Conservation (phyloP, 371 early-diverging fungal species). For the Neoconidiobolus thromboides region DNA sequence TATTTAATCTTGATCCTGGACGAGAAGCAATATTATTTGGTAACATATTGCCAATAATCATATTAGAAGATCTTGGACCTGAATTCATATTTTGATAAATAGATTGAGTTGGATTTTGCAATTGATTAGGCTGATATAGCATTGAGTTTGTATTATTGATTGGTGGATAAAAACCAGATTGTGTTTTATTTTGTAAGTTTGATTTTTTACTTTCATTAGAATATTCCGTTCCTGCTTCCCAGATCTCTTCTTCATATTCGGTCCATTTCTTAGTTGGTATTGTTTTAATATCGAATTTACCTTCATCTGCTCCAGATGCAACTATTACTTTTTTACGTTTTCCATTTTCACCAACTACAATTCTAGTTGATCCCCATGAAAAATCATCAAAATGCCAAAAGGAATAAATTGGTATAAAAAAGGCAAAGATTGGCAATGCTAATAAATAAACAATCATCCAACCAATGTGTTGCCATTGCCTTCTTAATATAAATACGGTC, state of each 20-base stretch:
- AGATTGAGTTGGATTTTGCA: not conserved
- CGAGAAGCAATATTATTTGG: not conserved
- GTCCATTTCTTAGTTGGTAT: slow-evolving; percentile 41
- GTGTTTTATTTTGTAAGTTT: not conserved
- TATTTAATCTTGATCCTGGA: not conserved
- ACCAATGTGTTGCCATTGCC: slow-evolving; percentile 81
- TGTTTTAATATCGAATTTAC: slow-evolving; percentile 38
- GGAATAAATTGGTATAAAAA: slow-evolving; percentile 62
- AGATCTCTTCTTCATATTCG: slow-evolving; percentile 33
- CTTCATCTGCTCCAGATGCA: slow-evolving; percentile 21
- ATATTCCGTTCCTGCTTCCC: slow-evolving; percentile 13
- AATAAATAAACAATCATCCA: slow-evolving; percentile 90
- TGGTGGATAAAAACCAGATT: not conserved
- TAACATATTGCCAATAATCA: not conserved
- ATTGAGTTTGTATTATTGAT: not conserved
- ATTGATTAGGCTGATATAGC: not conserved
- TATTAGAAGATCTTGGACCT: not conserved
- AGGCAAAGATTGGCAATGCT: slow-evolving; percentile 66
- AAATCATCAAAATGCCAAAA: slow-evolving; percentile 97
- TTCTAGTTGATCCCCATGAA: slow-evolving; percentile 93
- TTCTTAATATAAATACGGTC: slow-evolving; percentile 59
- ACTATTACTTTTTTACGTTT: slow-evolving; percentile 31
- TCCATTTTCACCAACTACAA: slow-evolving; percentile 57
- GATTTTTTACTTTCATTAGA: not conserved
- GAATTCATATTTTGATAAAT: not conserved